Percentiles rank a stretch among this genome's conserved stretches.
phyloP scores from a whole-genome alignment of 75 land plant genomes.

The Pinus albicaulis region DNA sequence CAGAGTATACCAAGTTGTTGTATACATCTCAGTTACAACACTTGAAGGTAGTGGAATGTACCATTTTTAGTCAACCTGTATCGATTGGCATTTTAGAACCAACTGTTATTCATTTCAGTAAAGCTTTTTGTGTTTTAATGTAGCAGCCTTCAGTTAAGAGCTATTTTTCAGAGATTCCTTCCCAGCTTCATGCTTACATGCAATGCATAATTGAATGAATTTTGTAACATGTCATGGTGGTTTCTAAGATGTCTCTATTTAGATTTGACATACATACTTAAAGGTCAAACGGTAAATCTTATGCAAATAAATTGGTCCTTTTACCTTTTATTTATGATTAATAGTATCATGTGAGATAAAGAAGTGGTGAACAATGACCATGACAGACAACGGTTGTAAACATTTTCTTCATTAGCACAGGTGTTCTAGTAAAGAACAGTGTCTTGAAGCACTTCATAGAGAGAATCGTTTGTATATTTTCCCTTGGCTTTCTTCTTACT shows the following conservation, averaged over 20 bases:
- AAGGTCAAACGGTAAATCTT: background rate
- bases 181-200: background rate
- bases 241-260: background rate
- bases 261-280: background rate
- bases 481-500: no score
- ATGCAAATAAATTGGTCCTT: background rate
- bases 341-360: background rate
- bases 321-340: background rate
- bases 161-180: background rate
- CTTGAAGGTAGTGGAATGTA: slow-evolving; percentile 61
- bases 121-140: background rate
- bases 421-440: background rate
- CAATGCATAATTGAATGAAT: background rate
- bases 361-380: background rate
- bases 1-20: slow-evolving; percentile 89
- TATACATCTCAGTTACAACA: slow-evolving; percentile 94
- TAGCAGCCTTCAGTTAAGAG: background rate
- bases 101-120: background rate
- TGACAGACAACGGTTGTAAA: background rate
- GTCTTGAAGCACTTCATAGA: no score
- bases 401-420: background rate
- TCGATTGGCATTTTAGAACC: background rate
- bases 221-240: background rate
- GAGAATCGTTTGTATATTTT: no score
- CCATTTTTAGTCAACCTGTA: background rate